These are phyloP conservation scores for Ustilago trichophora DNA, from an alignment of 1,284 basidiomycete species.

Conservation along the genomic window DNA sequence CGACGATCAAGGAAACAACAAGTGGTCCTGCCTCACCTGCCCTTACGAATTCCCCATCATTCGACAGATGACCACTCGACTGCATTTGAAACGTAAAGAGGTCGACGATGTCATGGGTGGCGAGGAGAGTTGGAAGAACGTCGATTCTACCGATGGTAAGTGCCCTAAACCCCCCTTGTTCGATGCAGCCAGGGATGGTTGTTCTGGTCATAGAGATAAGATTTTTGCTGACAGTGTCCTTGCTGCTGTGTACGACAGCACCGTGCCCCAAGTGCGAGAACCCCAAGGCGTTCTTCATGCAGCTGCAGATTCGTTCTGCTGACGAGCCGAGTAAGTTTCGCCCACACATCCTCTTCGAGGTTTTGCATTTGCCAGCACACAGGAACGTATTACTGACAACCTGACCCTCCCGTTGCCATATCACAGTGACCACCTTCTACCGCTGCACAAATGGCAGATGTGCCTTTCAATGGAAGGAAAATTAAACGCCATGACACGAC, in stretches of 20 bases:
- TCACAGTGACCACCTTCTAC: constrained; percentile 65
- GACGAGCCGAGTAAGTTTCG: constrained; percentile 67
- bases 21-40: constrained; percentile 93
- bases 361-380: too few relatives aligned
- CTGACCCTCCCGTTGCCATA: too few relatives aligned
- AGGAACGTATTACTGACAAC: too few relatives aligned
- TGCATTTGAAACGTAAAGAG: constrained; percentile 53
- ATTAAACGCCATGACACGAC: too few relatives aligned
- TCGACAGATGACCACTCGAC: constrained; percentile 73
- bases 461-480: constrained; percentile 62
- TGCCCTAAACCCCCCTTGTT: too few relatives aligned
- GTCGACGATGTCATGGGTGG: constrained; percentile 68
- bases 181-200: too few relatives aligned
- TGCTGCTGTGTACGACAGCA: too few relatives aligned
- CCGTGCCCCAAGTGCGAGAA: constrained; percentile 89
- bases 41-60: constrained; percentile 92
- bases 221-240: too few relatives aligned
- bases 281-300: constrained; percentile 89
- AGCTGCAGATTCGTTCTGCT: constrained; percentile 93
- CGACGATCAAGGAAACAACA: constrained; percentile 74
- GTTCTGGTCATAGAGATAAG: too few relatives aligned
- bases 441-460: constrained; percentile 58
- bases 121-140: constrained; percentile 89
- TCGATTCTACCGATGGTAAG: constrained; percentile 78
- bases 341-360: too few relatives aligned